Percentiles rank a stretch among this genome's conserved stretches.
Evolutionary conservation across 495 filamentous ascomycete species (phyloP).

Genomic region (Melanomma pulvis-pyrius): DNA sequence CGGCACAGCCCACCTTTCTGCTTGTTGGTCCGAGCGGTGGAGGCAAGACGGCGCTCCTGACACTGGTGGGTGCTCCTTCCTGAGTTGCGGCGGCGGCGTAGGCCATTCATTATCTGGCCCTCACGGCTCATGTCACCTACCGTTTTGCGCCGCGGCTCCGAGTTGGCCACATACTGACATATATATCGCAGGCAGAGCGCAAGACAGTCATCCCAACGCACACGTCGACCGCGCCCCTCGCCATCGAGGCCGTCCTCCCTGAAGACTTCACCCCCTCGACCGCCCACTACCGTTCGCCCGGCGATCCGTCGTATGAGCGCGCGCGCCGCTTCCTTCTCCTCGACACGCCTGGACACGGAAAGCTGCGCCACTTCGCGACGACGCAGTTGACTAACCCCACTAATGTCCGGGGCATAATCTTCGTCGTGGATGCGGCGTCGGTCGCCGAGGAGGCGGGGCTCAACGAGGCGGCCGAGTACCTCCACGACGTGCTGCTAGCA

Average conservation of each 20-base stretch:
- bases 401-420: slow-evolving; percentile 74
- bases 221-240: slow-evolving; percentile 73
- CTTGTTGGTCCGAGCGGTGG: slow-evolving; percentile 81
- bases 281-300: slow-evolving; percentile 68
- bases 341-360: slow-evolving; percentile 95
- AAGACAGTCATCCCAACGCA: slow-evolving; percentile 63
- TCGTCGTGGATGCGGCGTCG: slow-evolving; percentile 81
- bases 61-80: slow-evolving; percentile 60
- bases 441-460: slow-evolving; percentile 60
- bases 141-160: not conserved
- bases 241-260: slow-evolving; percentile 70
- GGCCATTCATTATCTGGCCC: not conserved
- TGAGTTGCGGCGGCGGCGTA: not conserved
- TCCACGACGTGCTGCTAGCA: slow-evolving; percentile 80
- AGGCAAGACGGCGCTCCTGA: slow-evolving; percentile 87
- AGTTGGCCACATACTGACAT: slow-evolving; percentile 7
- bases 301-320: slow-evolving; percentile 68
- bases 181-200: slow-evolving; percentile 52
- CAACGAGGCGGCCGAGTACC: slow-evolving; percentile 70
- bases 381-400: slow-evolving; percentile 46
- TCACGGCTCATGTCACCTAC: not conserved
- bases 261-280: slow-evolving; percentile 62
- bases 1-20: slow-evolving; percentile 76
- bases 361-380: slow-evolving; percentile 65
- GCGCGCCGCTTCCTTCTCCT: slow-evolving; percentile 72